These are phyloP conservation scores for Populus trichocarpa DNA, from an alignment of 441 rosid genomes.

Conservation along the genomic window DNA sequence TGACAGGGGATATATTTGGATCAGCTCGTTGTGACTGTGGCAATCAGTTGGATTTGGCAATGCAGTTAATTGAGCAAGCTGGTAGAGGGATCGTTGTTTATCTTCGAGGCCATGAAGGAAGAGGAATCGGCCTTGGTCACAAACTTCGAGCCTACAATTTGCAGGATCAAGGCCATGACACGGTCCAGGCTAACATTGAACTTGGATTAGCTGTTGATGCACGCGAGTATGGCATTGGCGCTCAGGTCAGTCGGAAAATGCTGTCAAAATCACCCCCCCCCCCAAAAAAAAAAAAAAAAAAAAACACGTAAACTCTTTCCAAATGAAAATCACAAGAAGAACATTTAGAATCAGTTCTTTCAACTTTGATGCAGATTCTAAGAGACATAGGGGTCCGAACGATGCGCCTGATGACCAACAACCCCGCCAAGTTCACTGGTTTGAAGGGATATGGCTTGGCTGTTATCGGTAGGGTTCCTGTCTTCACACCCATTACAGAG, in stretches of 20 bases:
- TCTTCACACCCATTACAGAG: constrained; percentile 72
- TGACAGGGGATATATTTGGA: constrained; percentile 81
- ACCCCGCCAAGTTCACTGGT: constrained; percentile 81
- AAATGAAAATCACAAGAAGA: not conserved
- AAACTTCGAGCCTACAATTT: constrained; percentile 78
- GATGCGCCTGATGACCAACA: constrained; percentile 86
- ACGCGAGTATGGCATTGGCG: constrained; percentile 84
- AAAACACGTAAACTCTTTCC: not conserved
- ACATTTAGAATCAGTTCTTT: not conserved
- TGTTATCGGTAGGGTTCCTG: constrained; percentile 70
- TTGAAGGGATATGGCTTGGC: constrained; percentile 83
- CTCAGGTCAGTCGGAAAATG: constrained; percentile 53
- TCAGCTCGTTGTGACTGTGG: constrained; percentile 88
- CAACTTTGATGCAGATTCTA: constrained; percentile 44
- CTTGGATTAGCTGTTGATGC: constrained; percentile 85
- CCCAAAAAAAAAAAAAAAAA: no score
- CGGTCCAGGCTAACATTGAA: constrained; percentile 79
- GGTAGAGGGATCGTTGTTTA: constrained; percentile 76
- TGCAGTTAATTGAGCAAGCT: constrained; percentile 61
- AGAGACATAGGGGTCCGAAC: constrained; percentile 74
- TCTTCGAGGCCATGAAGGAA: constrained; percentile 91
- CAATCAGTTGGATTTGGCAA: constrained; percentile 69
- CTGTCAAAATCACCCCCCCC: not conserved
- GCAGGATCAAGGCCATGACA: constrained; percentile 85
- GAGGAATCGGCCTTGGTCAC: constrained; percentile 92